A percentile compares a stretch with the other conserved stretches of the same genome.
phyloP scores from a whole-genome alignment of 1,284 basidiomycete species.

The Irpex lacteus region DNA sequence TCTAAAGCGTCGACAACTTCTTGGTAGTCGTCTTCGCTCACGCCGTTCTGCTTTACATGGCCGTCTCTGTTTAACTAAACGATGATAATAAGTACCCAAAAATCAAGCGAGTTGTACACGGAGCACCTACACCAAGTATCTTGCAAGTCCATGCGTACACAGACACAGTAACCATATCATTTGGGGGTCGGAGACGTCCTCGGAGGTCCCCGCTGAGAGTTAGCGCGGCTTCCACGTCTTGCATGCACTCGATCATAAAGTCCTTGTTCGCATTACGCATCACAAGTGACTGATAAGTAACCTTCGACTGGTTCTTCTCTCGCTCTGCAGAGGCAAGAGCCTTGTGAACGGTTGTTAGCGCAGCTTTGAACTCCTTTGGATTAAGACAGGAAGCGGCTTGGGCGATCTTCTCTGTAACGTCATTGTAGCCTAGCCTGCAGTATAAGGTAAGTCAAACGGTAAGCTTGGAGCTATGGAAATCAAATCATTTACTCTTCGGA shows the following conservation, averaged over 20 bases:
- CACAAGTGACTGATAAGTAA: constrained; percentile 20
- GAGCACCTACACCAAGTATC: constrained; percentile 15
- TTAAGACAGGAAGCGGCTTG: constrained; percentile 33
- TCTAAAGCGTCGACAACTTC: not conserved
- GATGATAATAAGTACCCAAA: too few species aligned
- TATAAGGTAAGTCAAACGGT: not conserved
- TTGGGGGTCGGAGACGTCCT: constrained; percentile 15
- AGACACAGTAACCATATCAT: constrained; percentile 20
- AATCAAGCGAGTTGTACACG: too few species aligned
- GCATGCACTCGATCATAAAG: constrained; percentile 21
- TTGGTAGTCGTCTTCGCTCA: constrained; percentile 14
- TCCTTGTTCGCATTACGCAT: constrained; percentile 15
- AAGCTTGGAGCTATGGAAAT: not conserved
- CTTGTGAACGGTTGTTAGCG: constrained; percentile 27
- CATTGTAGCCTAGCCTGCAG: constrained; percentile 30
- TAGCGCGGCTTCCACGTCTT: constrained; percentile 21
- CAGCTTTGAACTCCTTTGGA: constrained; percentile 27
- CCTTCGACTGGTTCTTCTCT: not conserved
- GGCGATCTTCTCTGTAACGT: constrained; percentile 30
- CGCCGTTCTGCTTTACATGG: constrained; percentile 12
- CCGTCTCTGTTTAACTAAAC: constrained; percentile 12
- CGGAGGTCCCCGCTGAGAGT: constrained; percentile 19
- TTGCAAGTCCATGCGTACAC: constrained; percentile 24
- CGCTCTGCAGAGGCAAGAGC: constrained; percentile 17
- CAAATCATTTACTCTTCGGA: constrained; percentile 1